Evolutionary conservation across 805 yeast genomes (phyloP).

Genomic region (Cyberlindnera sargentensis): DNA sequence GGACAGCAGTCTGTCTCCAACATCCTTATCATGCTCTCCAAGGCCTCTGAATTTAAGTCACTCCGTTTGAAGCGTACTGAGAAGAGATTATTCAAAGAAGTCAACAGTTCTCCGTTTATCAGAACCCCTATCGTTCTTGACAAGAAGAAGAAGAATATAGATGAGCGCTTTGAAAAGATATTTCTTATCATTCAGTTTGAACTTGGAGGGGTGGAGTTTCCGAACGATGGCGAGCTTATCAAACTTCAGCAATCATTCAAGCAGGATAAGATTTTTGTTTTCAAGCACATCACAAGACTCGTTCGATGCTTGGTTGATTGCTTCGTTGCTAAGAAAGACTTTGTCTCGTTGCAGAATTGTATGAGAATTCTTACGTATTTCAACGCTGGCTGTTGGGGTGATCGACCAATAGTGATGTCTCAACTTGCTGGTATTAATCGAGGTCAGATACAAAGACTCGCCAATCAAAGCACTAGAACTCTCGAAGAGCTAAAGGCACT

Average conservation of each 20-base stretch:
- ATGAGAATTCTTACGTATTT: slow-evolving; percentile 34
- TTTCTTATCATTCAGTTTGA: slow-evolving; percentile 41
- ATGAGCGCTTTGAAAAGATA: slow-evolving; percentile 29
- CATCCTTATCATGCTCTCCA: slow-evolving; percentile 25
- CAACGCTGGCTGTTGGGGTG: slow-evolving; percentile 45
- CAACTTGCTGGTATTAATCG: slow-evolving; percentile 43
- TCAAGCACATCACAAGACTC: slow-evolving; percentile 37
- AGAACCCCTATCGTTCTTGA: slow-evolving; percentile 30
- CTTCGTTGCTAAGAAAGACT: slow-evolving; percentile 34
- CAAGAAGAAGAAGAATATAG: slow-evolving; percentile 21
- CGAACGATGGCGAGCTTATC: slow-evolving; percentile 34
- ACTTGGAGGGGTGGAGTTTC: slow-evolving; percentile 42
- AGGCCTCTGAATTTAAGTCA: slow-evolving; percentile 34
- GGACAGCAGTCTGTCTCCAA: slow-evolving; percentile 13
- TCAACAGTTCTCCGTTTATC: slow-evolving; percentile 33
- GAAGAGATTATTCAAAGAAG: slow-evolving; percentile 36
- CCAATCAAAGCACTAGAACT: slow-evolving; percentile 27
- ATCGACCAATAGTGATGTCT: slow-evolving; percentile 34
- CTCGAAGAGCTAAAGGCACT: slow-evolving; percentile 27
- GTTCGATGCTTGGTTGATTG: slow-evolving; percentile 39
- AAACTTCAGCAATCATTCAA: slow-evolving; percentile 33
- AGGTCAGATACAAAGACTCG: slow-evolving; percentile 32
- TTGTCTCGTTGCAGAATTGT: slow-evolving; percentile 32
- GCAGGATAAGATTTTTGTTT: slow-evolving; percentile 37
- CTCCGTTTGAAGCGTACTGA: slow-evolving; percentile 38